Evolutionary conservation across 2,329 filamentous ascomycete genomes (phyloP), one percentile per base, ranked within the genome.

Genomic region (Exophiala bonariae): DNA sequence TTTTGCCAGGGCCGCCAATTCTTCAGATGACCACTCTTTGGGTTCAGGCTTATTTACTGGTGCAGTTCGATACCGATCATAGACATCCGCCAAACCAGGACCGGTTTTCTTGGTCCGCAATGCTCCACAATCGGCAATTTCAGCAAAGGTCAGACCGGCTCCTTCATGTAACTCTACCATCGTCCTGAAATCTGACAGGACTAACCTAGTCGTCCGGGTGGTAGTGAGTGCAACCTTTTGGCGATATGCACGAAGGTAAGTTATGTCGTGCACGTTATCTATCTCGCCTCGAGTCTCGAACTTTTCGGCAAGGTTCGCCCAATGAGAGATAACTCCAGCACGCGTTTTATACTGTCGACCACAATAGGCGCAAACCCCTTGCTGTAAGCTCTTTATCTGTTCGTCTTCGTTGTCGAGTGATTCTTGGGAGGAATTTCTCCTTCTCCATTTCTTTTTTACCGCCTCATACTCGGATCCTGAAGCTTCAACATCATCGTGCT

Each of bases 111-210:
- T 39, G 13, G 49, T 56, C 22, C 47, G 41, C 9, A 58, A 39
- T 6, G 47, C 36, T 30, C 47, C 18, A 11, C 38, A 41, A 10
- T 46, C 35, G n/a, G 49, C 54, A 32, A 59, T 59, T 31, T 59
- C 48, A 17, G 51, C 44, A 41, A 59, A 59, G 9, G 50, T 45
- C 18, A 56, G 20, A 14, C 51, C 55, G 8, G 42, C 47, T 3
- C 55, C 55, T 44, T 59, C 57, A 39, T 57, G 53, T 33, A 58
- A 30, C 32, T 58, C 51, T 4, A 59, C 49, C 41, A 59, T 41
- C 4, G 43, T 50, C 30, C 44, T 51, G 40, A 57, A 56, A 39
- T 58, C 51, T 16, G 20, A 41, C n/a, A 57, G 13, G 8, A 35
- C 26, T n/a, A 56, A 18, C 40, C 52, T 47, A 8, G 48, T 36